Percentiles rank a stretch among this genome's conserved stretches.
Conservation (phyloP, 306 rosid genomes). For the barrel medic (Medicago truncatula) region DNA sequence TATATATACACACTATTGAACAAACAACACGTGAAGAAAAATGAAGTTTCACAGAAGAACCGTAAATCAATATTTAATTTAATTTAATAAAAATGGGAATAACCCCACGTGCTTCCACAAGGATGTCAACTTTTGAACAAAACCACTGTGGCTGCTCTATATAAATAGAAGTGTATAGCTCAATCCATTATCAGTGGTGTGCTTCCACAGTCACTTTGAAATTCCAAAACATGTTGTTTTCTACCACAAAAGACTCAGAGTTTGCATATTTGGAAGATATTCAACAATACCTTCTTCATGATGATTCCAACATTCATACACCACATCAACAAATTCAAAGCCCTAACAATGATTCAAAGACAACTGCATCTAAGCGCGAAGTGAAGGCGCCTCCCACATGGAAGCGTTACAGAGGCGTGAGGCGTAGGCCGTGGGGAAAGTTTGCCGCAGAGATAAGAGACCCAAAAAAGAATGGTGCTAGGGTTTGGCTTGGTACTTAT, state of each 20-base stretch:
- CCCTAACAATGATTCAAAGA: neutral
- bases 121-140: neutral
- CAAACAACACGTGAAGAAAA: neutral
- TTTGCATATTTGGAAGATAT: constrained; percentile 18
- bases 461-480: constrained; percentile 51
- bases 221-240: constrained; percentile 12
- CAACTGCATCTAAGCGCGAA: neutral
- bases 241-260: constrained; percentile 29
- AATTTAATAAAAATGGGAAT: neutral
- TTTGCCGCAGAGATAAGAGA: constrained; percentile 64
- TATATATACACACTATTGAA: no score
- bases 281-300: constrained; percentile 38
- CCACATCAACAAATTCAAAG: constrained; percentile 1
- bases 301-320: constrained; percentile 4
- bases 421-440: constrained; percentile 72
- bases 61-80: neutral
- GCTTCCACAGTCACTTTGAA: neutral
- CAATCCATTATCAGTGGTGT: neutral
- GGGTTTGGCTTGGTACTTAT: constrained; percentile 78
- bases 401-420: constrained; percentile 61
- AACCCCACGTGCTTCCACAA: neutral
- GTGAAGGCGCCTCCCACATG: constrained; percentile 14
- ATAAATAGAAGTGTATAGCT: constrained; percentile 8
- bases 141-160: neutral
- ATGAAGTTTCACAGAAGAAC: neutral